Base-by-base conservation (phyloP, 345 rosid genomes). In the Citrus unshiu region DNA sequence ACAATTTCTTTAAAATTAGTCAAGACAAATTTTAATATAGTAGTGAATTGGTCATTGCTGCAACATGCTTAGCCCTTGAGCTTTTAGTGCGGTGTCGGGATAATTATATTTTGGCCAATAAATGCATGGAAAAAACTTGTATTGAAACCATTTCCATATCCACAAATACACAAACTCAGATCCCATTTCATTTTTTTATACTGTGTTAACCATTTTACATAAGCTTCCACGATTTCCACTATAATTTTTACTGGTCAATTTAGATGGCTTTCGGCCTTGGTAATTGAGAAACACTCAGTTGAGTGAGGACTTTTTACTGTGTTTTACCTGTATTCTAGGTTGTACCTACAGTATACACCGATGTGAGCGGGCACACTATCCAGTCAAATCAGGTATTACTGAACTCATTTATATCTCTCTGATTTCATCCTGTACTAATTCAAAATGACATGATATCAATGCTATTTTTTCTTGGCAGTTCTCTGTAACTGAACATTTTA, bases 401-500 rank as follows among this genome's bases (percentile, higher is more conserved):
- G 32, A n/a, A 67, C 30, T 40, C 32, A 46, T 25, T 40, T 9
- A 19, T 60, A 35, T 54, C 25, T 76, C 39, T 77, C 68, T 66
- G n/a, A 16, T 51, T 25, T 43, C 19, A 57, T 74, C 68, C 74
- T 68, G 61, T 19, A 58, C 68, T 27, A 77, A n/a, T 9, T 77
- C 43, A 58, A 63, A 70, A 34, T 82, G 79, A 51, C 62, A 9
- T 85, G 75, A 78, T 68, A 9, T 29, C 59, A 27, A 56, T 30
- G 40, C 49, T 8, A 37, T 71, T 66, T 58, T 58, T 70, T 54
- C 70, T 61, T 43, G 57, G 77, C 90, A 94, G 98, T 96, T 96
- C 83, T 96, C 99, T 9, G 99, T 93, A 21, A 94, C 98, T 5
- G 99, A 96, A 80, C 97, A 94, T 86, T 93, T 87, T 70, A 94